Base-by-base conservation (phyloP, 352 stramenopile species). In the Phytophthora cactorum region DNA sequence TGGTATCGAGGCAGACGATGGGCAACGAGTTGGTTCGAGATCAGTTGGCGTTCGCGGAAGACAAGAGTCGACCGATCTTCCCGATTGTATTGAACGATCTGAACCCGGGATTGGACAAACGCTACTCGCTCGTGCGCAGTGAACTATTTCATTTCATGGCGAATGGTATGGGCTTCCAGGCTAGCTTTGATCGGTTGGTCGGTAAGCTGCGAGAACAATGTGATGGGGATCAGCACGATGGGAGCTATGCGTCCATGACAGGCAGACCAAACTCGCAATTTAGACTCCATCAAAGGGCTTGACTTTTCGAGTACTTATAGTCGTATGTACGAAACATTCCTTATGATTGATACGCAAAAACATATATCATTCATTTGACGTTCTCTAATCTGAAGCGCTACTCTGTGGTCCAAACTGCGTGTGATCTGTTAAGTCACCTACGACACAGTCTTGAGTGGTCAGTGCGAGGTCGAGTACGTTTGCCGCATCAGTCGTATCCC, bases 81-180 rank as follows among this genome's bases (percentile, higher is more conserved):
- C 87, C 87, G 0, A 45, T 95, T 2, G 70, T 90, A 17, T 49
- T 92, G 27, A 90, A 90, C 25, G 77, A 92, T 17, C 22, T 90
- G 4, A 69, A 81, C 22, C 69, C 86, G 6, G 82, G 78, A 3
- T 71, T 89, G n/a, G 82, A 91, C 66, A 86, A 91, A 51, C 75
- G 76, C 8, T 93, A 94, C 54, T 83, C 86, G 8, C 73, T 94
- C 1, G 81, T 87, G 15, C 74, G 84, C 8, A 91, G 72, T 41
- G 77, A 92, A 17, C 51, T 94, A 9, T 93, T 78, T 69, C 85
- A 94, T 60, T 93, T 94, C 44, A 72, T 87, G 84, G 52, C 46
- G 15, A 65, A 68, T 17, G 65, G 65, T 5, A 83, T 88, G 59
- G 70, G 69, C 29, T 91, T 91, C 54, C 76, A 79, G 22, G 38